These are phyloP conservation scores for Alloascoidea africana DNA, from an alignment of 805 yeast genomes.

Conservation along the genomic window DNA sequence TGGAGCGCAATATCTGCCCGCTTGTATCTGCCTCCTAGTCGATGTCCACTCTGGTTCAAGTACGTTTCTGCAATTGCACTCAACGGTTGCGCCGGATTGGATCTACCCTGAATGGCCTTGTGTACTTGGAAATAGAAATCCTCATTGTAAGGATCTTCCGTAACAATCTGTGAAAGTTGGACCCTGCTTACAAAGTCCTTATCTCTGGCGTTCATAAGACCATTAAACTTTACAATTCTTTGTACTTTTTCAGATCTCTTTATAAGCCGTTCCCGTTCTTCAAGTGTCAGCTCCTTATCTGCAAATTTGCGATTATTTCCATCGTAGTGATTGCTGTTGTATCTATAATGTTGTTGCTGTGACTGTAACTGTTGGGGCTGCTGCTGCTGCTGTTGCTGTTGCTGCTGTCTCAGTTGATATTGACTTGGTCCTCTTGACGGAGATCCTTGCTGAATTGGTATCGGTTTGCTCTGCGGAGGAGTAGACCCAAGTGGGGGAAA, in stretches of 20 bases:
- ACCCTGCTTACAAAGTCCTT: slow-evolving; percentile 90
- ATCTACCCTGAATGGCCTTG: slow-evolving; percentile 51
- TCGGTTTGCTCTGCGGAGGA: too few species aligned
- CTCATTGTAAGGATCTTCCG: slow-evolving; percentile 94
- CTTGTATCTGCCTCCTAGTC: slow-evolving; percentile 72
- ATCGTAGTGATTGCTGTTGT: slow-evolving; percentile 6
- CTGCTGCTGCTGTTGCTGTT: slow-evolving; percentile 11
- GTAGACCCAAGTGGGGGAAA: slow-evolving; percentile 6
- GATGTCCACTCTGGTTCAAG: slow-evolving; percentile 80
- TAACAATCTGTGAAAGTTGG: slow-evolving; percentile 88
- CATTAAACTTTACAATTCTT: slow-evolving; percentile 67
- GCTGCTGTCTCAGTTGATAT: slow-evolving; percentile 12
- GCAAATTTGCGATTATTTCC: slow-evolving; percentile 9
- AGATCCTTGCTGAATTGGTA: background rate
- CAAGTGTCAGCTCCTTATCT: slow-evolving; percentile 47
- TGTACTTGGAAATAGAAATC: slow-evolving; percentile 93
- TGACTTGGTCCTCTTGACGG: slow-evolving; percentile 7
- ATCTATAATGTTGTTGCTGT: slow-evolving; percentile 10
- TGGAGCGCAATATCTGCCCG: slow-evolving; percentile 84
- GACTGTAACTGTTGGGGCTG: slow-evolving; percentile 11
- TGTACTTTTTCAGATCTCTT: slow-evolving; percentile 62
- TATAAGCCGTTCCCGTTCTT: slow-evolving; percentile 22
- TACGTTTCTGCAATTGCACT: slow-evolving; percentile 88
- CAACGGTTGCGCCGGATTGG: slow-evolving; percentile 37
- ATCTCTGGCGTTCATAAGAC: slow-evolving; percentile 94